Base-by-base conservation (phyloP, 2,329 filamentous ascomycete species). In the Endoconidiophora laricicola region DNA sequence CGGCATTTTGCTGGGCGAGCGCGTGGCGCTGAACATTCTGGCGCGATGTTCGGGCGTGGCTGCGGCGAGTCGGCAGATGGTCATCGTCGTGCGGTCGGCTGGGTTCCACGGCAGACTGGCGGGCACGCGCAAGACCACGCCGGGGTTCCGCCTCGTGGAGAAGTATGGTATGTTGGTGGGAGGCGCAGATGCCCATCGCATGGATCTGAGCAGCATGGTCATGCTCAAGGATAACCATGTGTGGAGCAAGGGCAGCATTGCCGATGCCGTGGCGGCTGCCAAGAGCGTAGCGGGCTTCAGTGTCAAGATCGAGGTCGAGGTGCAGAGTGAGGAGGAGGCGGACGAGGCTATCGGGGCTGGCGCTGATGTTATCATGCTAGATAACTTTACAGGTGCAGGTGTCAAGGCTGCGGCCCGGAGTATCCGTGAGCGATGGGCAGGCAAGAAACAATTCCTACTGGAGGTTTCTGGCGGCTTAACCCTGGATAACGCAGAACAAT, bases 171-270 rank as follows among this genome's bases (percentile, higher is more conserved):
- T 98, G 82, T 70, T 95, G 20, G 82, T 94, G 14, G 91, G 90
- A 51, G 91, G 91, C 9, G 88, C 86, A 14, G 91, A 98, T 66
- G 78, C 81, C 2, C 91, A 98, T 65, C 73, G 91, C 29, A 86
- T 94, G 66, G 91, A 98, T 63, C 71, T 98, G 51, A 84, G 79
- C 63, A 77, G 81, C 56, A 96, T 98, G 91, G 88, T 88, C 51
- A 98, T 98, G 91, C 73, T 98, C 56, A 98, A 98, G 70, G 91
- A 98, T 66, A 98, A 98, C 66, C 91, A 98, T 66, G 82, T 98
- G 52, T 95, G 90, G 83, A 86, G 86, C 55, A 81, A 83, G 49
- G 82, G 82, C 23, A 85, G 83, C 61, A 96, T 98, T 63, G 79
- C 83, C 1, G 78, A 83, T 20, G 91, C 91, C 4, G 88, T 98